phyloP scores from a whole-genome alignment of 169 alveolate genomes.

The Plasmodium blacklocki region DNA sequence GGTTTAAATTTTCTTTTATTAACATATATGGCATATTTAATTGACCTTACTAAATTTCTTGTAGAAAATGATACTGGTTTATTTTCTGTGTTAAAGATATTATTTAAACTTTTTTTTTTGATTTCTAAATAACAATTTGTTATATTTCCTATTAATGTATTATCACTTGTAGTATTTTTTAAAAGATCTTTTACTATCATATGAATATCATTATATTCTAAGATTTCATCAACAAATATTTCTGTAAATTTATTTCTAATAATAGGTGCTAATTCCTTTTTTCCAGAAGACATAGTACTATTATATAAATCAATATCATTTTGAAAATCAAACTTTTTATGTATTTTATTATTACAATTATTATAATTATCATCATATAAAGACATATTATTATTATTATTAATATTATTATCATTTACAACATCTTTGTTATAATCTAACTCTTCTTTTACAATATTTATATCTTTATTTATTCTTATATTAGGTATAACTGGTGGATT shows the following conservation, averaged over 20 bases:
- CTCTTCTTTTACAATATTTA: conserved; percentile 8
- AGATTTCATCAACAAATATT: conserved; percentile 95
- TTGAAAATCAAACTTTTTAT: conserved; percentile 79
- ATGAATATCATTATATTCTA: conserved; percentile 79
- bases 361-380: not conserved
- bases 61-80: conserved; percentile 66
- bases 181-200: conserved; percentile 77
- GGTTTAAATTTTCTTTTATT: conserved; percentile 60
- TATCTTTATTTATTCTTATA: conserved; percentile 32
- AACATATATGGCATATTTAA: conserved; percentile 47
- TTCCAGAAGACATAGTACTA: conserved; percentile 94
- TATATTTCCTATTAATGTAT: conserved; percentile 61
- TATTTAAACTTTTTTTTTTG: conserved; percentile 52
- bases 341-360: not conserved
- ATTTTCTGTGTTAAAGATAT: conserved; percentile 24
- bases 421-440: conserved; percentile 7
- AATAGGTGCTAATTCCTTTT: conserved; percentile 96
- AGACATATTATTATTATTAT: not conserved
- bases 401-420: conserved; percentile 72
- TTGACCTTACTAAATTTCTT: conserved; percentile 68
- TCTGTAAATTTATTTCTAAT: conserved; percentile 96
- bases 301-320: conserved; percentile 86
- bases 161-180: conserved; percentile 71
- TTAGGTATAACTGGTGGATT: conserved; percentile 96
- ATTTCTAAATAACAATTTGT: conserved; percentile 79